phyloP scores from a whole-genome alignment of 805 yeast species.

The Scheffersomyces coipomensis region DNA sequence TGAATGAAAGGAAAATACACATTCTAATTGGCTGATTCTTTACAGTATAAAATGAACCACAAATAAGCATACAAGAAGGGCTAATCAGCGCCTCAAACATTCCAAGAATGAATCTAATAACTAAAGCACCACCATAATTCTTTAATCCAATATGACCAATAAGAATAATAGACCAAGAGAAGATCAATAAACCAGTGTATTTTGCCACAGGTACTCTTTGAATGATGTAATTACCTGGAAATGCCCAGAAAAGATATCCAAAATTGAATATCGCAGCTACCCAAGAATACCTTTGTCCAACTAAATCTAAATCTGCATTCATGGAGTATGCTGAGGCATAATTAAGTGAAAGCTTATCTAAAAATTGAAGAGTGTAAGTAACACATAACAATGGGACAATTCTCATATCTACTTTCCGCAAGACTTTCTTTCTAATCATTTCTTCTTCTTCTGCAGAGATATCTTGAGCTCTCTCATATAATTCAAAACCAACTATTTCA shows the following conservation, averaged over 20 bases:
- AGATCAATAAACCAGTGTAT: slow-evolving; percentile 14
- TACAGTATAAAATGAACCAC: slow-evolving; percentile 29
- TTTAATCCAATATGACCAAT: slow-evolving; percentile 27
- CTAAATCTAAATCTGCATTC: slow-evolving; percentile 18
- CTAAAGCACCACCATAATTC: slow-evolving; percentile 31
- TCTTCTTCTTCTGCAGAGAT: slow-evolving; percentile 26
- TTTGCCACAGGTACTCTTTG: slow-evolving; percentile 19
- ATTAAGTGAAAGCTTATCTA: slow-evolving; percentile 22
- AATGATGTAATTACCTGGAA: slow-evolving; percentile 19
- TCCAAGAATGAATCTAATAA: slow-evolving; percentile 33
- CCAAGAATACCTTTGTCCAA: slow-evolving; percentile 22
- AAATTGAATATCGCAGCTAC: slow-evolving; percentile 27
- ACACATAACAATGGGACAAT: slow-evolving; percentile 26
- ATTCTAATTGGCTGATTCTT: slow-evolving; percentile 31
- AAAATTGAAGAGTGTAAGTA: slow-evolving; percentile 23
- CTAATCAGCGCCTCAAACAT: slow-evolving; percentile 33
- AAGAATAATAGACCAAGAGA: slow-evolving; percentile 20
- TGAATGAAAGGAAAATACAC: slow-evolving; percentile 24
- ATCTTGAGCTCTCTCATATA: slow-evolving; percentile 24
- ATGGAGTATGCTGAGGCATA: slow-evolving; percentile 22
- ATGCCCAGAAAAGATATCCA: slow-evolving; percentile 19
- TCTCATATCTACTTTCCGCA: slow-evolving; percentile 32
- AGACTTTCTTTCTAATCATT: slow-evolving; percentile 17
- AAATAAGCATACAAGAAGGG: slow-evolving; percentile 32
- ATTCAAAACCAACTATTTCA: slow-evolving; percentile 19